Conservation (phyloP, 2,329 filamentous ascomycete genomes). For the Alternaria sp. region DNA sequence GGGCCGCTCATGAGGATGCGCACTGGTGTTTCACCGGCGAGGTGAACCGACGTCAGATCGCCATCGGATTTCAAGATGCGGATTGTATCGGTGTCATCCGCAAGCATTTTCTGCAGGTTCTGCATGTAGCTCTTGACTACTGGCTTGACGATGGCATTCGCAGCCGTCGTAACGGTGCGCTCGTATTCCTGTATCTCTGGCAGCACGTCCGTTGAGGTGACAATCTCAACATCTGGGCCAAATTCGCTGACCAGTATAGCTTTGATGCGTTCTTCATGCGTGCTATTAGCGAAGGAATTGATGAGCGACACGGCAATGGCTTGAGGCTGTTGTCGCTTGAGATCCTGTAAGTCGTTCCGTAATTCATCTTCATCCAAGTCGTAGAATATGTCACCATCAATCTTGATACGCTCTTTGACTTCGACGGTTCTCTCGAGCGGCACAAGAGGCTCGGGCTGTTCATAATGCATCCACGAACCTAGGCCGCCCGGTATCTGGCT, state of each 20-base stretch:
- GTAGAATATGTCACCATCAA: constrained; percentile 53
- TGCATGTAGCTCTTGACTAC: constrained; percentile 58
- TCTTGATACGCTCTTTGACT: constrained; percentile 56
- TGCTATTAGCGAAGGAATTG: constrained; percentile 58
- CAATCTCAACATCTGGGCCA: constrained; percentile 54
- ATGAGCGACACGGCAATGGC: constrained; percentile 59
- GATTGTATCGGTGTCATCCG: constrained; percentile 55
- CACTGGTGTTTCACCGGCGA: constrained; percentile 59
- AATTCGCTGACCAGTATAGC: constrained; percentile 55
- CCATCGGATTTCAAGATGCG: constrained; percentile 62
- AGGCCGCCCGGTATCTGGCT: constrained; percentile 63
- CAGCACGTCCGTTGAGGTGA: constrained; percentile 58
- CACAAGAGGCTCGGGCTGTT: constrained; percentile 59
- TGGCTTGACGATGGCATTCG: constrained; percentile 60
- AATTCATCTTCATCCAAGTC: constrained; percentile 54
- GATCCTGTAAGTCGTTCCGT: constrained; percentile 48
- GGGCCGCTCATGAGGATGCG: constrained; percentile 61
- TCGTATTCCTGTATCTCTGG: constrained; percentile 61
- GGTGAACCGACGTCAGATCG: constrained; percentile 56
- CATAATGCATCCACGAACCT: constrained; percentile 60
- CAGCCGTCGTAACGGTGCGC: constrained; percentile 58
- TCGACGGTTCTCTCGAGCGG: constrained; percentile 60
- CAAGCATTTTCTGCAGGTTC: constrained; percentile 53
- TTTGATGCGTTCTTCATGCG: constrained; percentile 54
- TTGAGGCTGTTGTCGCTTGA: constrained; percentile 54